Evolutionary conservation across 1,284 basidiomycete genomes (phyloP).

Genomic region (Leccinum huronense): DNA sequence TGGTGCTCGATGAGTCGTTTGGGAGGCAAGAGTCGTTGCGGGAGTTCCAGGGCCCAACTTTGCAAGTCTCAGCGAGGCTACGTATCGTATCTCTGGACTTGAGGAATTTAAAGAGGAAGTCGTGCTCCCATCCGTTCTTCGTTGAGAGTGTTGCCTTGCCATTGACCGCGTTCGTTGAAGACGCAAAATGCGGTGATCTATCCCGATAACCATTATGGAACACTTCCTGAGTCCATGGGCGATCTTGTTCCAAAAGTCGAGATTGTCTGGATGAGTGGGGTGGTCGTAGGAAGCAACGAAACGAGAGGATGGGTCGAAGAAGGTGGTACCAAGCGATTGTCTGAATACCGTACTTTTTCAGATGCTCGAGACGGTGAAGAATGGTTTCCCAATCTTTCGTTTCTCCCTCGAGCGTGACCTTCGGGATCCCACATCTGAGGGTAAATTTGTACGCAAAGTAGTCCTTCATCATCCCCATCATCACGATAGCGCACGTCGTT

Average conservation of each 20-base stretch:
- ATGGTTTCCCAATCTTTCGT: slow-evolving; percentile 39
- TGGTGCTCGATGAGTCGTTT: too few relatives aligned
- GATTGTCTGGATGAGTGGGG: slow-evolving; percentile 29
- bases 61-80: too few relatives aligned
- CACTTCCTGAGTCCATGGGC: slow-evolving; percentile 30
- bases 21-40: too few relatives aligned
- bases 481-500: slow-evolving; percentile 40
- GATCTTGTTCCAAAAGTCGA: slow-evolving; percentile 42
- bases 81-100: too few relatives aligned
- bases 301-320: slow-evolving; percentile 40
- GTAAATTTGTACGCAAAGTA: slow-evolving; percentile 39
- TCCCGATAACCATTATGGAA: slow-evolving; percentile 33
- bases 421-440: slow-evolving; percentile 45
- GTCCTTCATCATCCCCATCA: slow-evolving; percentile 45
- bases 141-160: slow-evolving; percentile 37
- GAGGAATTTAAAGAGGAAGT: slow-evolving; percentile 1
- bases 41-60: too few relatives aligned
- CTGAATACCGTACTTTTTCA: slow-evolving; percentile 39
- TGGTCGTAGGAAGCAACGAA: slow-evolving; percentile 40
- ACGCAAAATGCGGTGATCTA: slow-evolving; percentile 45
- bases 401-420: slow-evolving; percentile 44
- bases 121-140: slow-evolving; percentile 32
- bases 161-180: slow-evolving; percentile 34
- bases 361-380: slow-evolving; percentile 37
- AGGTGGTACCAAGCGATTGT: slow-evolving; percentile 39